Conservation (phyloP, 2,329 filamentous ascomycete genomes). For the Cadophora luteo-olivacea region DNA sequence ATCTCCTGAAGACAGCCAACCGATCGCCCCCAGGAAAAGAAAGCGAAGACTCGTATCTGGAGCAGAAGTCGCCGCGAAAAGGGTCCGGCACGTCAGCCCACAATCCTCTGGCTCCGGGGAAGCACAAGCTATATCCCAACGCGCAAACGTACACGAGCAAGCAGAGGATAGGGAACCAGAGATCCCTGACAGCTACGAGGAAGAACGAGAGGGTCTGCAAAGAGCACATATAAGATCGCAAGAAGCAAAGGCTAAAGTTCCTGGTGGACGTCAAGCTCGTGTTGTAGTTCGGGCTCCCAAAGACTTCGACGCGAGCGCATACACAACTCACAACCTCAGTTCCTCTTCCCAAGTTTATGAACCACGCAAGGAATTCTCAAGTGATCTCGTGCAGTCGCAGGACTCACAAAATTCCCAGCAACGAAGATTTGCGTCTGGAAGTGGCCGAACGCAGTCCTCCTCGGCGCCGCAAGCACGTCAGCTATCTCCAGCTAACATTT, state of each 20-base stretch:
- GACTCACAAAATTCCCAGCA: neutral
- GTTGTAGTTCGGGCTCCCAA: constrained; percentile 29
- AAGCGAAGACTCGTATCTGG: constrained; percentile 29
- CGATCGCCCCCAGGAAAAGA: constrained; percentile 31
- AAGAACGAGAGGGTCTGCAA: constrained; percentile 19
- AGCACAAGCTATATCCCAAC: constrained; percentile 27
- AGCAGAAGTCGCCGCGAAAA: neutral
- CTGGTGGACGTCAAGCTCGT: neutral
- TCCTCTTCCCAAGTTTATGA: neutral
- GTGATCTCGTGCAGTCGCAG: neutral
- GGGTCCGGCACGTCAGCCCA: neutral
- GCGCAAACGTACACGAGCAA: neutral
- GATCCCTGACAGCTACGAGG: constrained; percentile 41
- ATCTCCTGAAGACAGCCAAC: constrained; percentile 29
- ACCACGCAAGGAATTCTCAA: neutral
- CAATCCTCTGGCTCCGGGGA: constrained; percentile 11
- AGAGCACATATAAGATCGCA: neutral
- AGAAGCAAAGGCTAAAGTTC: neutral
- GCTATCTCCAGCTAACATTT: constrained; percentile 24
- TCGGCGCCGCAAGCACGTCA: constrained; percentile 7
- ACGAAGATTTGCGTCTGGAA: neutral
- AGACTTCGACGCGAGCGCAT: constrained; percentile 32
- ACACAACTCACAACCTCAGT: neutral
- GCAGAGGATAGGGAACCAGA: constrained; percentile 19
- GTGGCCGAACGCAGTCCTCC: constrained; percentile 13